phyloP scores from a whole-genome alignment of 2,329 filamentous ascomycete genomes.

The Colletotrichum orchidophilum region DNA sequence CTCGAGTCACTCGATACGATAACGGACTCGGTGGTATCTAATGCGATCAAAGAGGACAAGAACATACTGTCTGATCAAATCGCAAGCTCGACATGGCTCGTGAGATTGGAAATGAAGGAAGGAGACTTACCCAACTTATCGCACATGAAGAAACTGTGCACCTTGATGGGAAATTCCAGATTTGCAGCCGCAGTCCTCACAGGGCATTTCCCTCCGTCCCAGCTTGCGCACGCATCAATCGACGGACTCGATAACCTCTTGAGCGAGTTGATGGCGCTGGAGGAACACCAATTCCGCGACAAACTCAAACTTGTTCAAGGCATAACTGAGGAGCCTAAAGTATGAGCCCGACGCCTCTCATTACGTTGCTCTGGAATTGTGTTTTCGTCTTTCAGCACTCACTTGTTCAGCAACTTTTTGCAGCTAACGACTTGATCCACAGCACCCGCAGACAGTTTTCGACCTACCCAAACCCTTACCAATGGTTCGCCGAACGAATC shows the following conservation, averaged over 20 bases:
- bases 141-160: slow-evolving; percentile 46
- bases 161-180: slow-evolving; percentile 39
- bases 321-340: slow-evolving; percentile 42
- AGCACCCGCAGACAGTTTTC: slow-evolving; percentile 46
- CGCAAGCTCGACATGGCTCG: slow-evolving; percentile 39
- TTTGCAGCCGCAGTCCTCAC: slow-evolving; percentile 44
- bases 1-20: slow-evolving; percentile 20
- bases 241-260: slow-evolving; percentile 41
- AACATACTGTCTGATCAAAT: slow-evolving; percentile 29
- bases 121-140: slow-evolving; percentile 45
- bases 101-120: slow-evolving; percentile 37
- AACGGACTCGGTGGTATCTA: slow-evolving; percentile 4
- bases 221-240: slow-evolving; percentile 40
- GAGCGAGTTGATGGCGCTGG: slow-evolving; percentile 38
- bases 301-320: slow-evolving; percentile 35
- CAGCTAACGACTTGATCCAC: slow-evolving; percentile 15
- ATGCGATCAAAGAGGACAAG: slow-evolving; percentile 2
- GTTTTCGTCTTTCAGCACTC: not conserved
- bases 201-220: slow-evolving; percentile 39
- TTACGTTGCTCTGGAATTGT: not conserved
- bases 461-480: slow-evolving; percentile 33
- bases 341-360: slow-evolving; percentile 39
- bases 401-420: not conserved
- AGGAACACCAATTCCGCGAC: slow-evolving; percentile 38
- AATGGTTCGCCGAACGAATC: not conserved